Conservation (phyloP, 208 protist genomes). For the Endotrypanum monterogeii region DNA sequence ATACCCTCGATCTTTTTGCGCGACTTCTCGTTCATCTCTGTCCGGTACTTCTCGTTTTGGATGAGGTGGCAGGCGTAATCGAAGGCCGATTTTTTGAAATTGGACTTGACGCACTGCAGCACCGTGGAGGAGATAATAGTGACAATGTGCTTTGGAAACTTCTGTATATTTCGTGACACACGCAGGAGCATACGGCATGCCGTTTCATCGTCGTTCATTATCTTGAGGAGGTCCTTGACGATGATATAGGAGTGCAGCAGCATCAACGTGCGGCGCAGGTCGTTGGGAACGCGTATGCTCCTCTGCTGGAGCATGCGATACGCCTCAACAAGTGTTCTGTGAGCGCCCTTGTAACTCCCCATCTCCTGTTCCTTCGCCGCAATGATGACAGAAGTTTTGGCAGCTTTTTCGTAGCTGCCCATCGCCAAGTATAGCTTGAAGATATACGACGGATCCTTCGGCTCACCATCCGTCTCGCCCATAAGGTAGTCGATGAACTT, state of each 20-base stretch:
- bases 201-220: conserved; percentile 87
- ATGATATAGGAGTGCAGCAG: conserved; percentile 97
- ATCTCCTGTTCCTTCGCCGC: conserved; percentile 94
- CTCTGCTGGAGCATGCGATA: conserved; percentile 88
- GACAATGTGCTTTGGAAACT: conserved; percentile 95
- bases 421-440: conserved; percentile 97
- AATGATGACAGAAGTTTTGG: conserved; percentile 96
- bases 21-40: conserved; percentile 92
- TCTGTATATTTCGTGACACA: conserved; percentile 94
- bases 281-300: conserved; percentile 89
- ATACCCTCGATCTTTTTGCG: conserved; percentile 97
- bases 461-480: conserved; percentile 94
- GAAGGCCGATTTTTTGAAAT: conserved; percentile 94
- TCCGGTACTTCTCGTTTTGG: conserved; percentile 94
- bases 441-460: conserved; percentile 97
- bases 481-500: conserved; percentile 97
- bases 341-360: conserved; percentile 93
- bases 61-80: conserved; percentile 96
- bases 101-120: conserved; percentile 94
- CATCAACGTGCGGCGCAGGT: conserved; percentile 92
- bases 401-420: conserved; percentile 95
- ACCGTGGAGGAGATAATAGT: conserved; percentile 96
- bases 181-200: conserved; percentile 96
- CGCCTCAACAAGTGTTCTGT: conserved; percentile 95
- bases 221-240: conserved; percentile 93